phyloP scores from a whole-genome alignment of 441 rosid genomes.

The Erodium texanum region DNA sequence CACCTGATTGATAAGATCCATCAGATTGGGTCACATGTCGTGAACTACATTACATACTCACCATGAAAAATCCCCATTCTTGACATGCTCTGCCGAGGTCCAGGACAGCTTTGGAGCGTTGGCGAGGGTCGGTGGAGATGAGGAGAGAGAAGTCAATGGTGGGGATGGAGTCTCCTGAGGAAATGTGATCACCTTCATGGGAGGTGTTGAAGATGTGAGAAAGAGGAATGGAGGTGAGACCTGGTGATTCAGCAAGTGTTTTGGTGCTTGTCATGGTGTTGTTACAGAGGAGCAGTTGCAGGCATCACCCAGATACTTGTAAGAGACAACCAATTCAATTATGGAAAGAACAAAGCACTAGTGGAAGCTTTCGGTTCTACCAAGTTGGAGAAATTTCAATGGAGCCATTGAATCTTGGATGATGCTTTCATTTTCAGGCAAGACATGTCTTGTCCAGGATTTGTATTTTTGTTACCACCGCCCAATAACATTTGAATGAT shows the following conservation, averaged over 20 bases:
- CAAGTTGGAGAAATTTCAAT: background rate
- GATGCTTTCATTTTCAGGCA: background rate
- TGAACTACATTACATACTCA: no score
- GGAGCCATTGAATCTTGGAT: no score
- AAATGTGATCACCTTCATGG: conserved; percentile 9
- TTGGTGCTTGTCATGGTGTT: conserved; percentile 20
- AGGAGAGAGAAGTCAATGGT: conserved; percentile 40
- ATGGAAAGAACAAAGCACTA: background rate
- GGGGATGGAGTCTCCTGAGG: conserved; percentile 23
- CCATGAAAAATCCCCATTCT: conserved; percentile 62
- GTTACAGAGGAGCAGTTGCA: background rate
- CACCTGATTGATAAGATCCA: conserved; percentile 17
- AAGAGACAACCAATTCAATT: background rate
- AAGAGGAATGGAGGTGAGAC: conserved; percentile 37
- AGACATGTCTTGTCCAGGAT: no score
- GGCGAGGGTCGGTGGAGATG: conserved; percentile 20
- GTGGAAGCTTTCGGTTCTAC: background rate
- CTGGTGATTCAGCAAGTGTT: conserved; percentile 29
- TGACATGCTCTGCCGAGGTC: conserved; percentile 43
- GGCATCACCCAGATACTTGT: background rate
- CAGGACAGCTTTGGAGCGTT: conserved; percentile 25
- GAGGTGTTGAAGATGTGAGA: conserved; percentile 19
- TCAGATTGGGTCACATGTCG: no score
- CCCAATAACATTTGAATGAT: no score
- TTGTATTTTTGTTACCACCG: no score